Conservation (phyloP, 2,329 filamentous ascomycete genomes). For the Sclerotinia borealis region DNA sequence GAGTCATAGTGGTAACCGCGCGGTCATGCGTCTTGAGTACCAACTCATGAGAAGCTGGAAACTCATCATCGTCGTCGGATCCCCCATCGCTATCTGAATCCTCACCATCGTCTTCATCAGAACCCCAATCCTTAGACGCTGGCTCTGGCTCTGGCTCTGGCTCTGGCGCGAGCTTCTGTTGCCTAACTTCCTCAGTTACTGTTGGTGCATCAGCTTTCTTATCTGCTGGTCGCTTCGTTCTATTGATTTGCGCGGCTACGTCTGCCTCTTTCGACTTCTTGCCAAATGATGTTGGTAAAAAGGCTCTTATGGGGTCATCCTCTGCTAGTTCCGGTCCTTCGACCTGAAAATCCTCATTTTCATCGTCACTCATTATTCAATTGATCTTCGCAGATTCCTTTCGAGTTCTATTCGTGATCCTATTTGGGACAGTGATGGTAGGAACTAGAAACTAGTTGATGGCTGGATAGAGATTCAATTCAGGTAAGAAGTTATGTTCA, state of each 20-base stretch:
- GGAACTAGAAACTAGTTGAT: neutral
- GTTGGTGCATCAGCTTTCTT: constrained; percentile 24
- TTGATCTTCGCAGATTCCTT: neutral
- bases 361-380: constrained; percentile 50
- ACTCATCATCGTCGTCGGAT: constrained; percentile 74
- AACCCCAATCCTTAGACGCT: constrained; percentile 35
- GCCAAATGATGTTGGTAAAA: constrained; percentile 78
- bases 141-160: constrained; percentile 26
- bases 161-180: constrained; percentile 28
- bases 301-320: constrained; percentile 68
- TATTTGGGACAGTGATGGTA: neutral
- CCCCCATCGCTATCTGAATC: constrained; percentile 49
- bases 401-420: neutral
- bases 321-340: constrained; percentile 48
- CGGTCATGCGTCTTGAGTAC: constrained; percentile 88
- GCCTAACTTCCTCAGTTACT: constrained; percentile 24
- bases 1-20: constrained; percentile 73
- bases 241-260: constrained; percentile 73
- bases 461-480: neutral
- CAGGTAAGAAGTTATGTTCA: no score
- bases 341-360: constrained; percentile 54
- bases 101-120: constrained; percentile 41
- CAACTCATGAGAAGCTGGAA: constrained; percentile 87
- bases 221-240: constrained; percentile 56
- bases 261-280: constrained; percentile 71